These are phyloP conservation scores for Arxiozyma telluris DNA, from an alignment of 1,139 yeast species.

Conservation along the genomic window DNA sequence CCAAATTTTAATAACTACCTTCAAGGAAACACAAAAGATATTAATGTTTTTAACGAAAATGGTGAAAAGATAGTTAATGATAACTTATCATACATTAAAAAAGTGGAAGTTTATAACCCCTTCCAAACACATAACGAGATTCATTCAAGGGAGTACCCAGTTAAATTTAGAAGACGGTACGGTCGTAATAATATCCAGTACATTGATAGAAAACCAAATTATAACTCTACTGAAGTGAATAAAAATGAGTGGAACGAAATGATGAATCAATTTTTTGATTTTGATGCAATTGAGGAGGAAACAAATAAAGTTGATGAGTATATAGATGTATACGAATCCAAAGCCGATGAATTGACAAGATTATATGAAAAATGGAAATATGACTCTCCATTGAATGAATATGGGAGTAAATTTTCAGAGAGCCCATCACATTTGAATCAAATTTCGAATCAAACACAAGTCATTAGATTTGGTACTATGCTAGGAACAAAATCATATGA, in stretches of 20 bases:
- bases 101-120: constrained; percentile 27
- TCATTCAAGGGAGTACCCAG: constrained; percentile 42
- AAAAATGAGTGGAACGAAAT: constrained; percentile 17
- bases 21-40: constrained; percentile 21
- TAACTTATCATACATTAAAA: constrained; percentile 17
- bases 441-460: constrained; percentile 79
- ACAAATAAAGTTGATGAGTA: constrained; percentile 20
- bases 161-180: constrained; percentile 62
- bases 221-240: constrained; percentile 24
- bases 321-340: constrained; percentile 48
- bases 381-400: constrained; percentile 54
- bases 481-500: constrained; percentile 79
- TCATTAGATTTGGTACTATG: constrained; percentile 88
- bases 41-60: constrained; percentile 20
- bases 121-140: constrained; percentile 24
- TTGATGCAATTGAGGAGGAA: constrained; percentile 26
- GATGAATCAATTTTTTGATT: constrained; percentile 23
- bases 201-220: constrained; percentile 52
- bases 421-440: constrained; percentile 68
- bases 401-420: constrained; percentile 48
- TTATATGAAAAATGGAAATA: constrained; percentile 66
- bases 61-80: constrained; percentile 21
- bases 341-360: constrained; percentile 44
- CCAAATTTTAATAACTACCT: constrained; percentile 23
- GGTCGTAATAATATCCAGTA: constrained; percentile 67